Evolutionary conservation across 192 early-diverging fungal species (phyloP), one percentile per base, ranked within the genome.

Genomic region (Coemansia sp.): DNA sequence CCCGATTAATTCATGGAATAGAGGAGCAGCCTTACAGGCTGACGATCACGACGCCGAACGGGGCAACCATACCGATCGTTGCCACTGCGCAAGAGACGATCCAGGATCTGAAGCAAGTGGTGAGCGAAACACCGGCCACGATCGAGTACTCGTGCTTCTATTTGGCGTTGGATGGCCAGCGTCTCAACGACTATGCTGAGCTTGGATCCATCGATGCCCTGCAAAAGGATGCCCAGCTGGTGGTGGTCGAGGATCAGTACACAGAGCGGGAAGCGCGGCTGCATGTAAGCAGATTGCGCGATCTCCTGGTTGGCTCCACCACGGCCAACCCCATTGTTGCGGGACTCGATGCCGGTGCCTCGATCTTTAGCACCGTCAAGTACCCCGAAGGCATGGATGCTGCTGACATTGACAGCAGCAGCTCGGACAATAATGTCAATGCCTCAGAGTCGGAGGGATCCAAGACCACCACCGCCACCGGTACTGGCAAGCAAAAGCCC

Each of bases 81-180:
- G 88, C 86, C 6, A 88, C 85, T 28, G 76, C 89, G 52, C 82
- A 83, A 47, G 91, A 92, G 65, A 82, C 90, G 5, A 83, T 98
- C 45, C 89, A 90, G 58, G 94, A 96, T 61, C 84, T 98, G 59
- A 90, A 90, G 57, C 89, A 93, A 60, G 88, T 84, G 19, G 82
- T 98, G 48, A 88, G 88, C 54, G 96, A 98, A 67, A 89, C 87
- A 2, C 87, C 91, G 15, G 89, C 92, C 53, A 87, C 89, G 2
- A 86, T 92, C 53, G 88, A 89, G 45, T 88, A 93, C 78, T 94
- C 96, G 31, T 96, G 94, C 81, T 97, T 97, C 69, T 92, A 88
- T 61, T 78, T 98, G 17, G 61, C 84, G 6, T 89, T 84, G 60
- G 82, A 93, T 23, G 92, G 88, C 29, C 63, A 73, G 59, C 84